phyloP scores from a whole-genome alignment of 805 yeast species.

The Metschnikowia orientalis region DNA sequence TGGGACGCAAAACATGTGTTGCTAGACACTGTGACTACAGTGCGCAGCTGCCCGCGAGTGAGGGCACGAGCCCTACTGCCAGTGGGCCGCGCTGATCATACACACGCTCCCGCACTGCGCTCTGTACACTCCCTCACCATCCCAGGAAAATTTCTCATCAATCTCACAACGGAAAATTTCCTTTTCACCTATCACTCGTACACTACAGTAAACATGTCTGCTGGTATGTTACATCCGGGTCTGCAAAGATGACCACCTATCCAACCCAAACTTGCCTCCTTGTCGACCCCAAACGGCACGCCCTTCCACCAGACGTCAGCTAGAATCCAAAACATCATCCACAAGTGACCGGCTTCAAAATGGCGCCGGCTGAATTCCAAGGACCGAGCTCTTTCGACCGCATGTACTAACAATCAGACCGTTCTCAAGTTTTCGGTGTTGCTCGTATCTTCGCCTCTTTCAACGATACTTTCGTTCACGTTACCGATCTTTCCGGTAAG shows the following conservation, averaged over 20 bases:
- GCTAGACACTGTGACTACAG: neutral
- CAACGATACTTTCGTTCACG: slow-evolving; percentile 99
- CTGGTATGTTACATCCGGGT: slow-evolving; percentile 21
- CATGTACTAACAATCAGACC: slow-evolving; percentile 40
- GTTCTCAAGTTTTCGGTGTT: slow-evolving; percentile 99
- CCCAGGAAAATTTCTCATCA: slow-evolving; percentile 20
- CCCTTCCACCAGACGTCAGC: too few species aligned
- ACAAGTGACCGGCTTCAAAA: neutral
- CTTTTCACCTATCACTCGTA: slow-evolving; percentile 15
- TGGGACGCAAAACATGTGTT: neutral
- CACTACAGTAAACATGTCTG: slow-evolving; percentile 19
- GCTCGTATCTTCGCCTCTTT: slow-evolving; percentile 99
- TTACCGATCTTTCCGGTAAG: slow-evolving; percentile 98
- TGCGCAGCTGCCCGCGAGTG: neutral
- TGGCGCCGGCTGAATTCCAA: neutral
- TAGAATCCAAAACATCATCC: neutral
- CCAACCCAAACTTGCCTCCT: too few species aligned
- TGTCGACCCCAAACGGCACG: too few species aligned
- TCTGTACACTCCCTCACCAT: slow-evolving; percentile 15
- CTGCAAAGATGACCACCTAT: too few species aligned
- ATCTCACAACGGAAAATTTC: slow-evolving; percentile 11
- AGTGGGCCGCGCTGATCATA: too few species aligned
- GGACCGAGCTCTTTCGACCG: neutral
- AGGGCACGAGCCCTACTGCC: too few species aligned
- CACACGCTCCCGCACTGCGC: too few species aligned